Evolutionary conservation across 2,329 filamentous ascomycete genomes (phyloP).

Genomic region (Aspergillus hiratsukae): DNA sequence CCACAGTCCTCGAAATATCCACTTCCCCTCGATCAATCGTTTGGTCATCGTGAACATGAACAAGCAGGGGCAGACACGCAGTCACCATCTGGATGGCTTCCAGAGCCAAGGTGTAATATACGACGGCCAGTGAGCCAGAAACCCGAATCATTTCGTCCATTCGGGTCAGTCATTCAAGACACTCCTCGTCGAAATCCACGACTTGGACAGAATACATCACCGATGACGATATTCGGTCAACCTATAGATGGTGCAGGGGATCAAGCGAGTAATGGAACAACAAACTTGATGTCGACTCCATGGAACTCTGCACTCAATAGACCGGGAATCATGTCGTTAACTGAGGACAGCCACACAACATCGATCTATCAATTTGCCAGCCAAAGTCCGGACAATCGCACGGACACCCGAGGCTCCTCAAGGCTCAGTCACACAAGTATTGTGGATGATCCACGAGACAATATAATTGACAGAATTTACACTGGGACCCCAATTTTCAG

Average conservation of each 20-base stretch:
- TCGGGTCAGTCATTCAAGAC: neutral
- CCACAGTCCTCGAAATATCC: neutral
- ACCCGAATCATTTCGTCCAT: neutral
- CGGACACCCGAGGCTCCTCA: neutral
- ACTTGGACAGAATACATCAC: neutral
- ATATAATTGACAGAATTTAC: neutral
- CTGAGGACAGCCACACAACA: neutral
- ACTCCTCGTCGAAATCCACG: neutral
- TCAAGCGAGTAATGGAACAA: neutral
- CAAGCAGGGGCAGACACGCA: neutral
- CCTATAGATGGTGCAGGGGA: neutral
- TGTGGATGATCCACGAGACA: neutral
- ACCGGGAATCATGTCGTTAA: neutral
- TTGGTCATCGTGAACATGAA: neutral
- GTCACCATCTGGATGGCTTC: constrained; percentile 13
- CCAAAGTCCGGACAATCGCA: neutral
- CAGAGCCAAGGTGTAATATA: constrained; percentile 9
- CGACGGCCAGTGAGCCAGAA: constrained; percentile 1
- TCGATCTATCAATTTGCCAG: neutral
- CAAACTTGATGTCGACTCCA: constrained; percentile 13
- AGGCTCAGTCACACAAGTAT: neutral
- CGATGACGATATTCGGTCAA: constrained; percentile 16
- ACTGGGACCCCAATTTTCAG: neutral
- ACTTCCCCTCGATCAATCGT: neutral
- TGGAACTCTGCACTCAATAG: neutral